A percentile compares a stretch with the other conserved stretches of the same genome.
These are phyloP conservation scores for Mortierella polycephala DNA, from an alignment of 371 early-diverging fungal genomes.

Conservation along the genomic window DNA sequence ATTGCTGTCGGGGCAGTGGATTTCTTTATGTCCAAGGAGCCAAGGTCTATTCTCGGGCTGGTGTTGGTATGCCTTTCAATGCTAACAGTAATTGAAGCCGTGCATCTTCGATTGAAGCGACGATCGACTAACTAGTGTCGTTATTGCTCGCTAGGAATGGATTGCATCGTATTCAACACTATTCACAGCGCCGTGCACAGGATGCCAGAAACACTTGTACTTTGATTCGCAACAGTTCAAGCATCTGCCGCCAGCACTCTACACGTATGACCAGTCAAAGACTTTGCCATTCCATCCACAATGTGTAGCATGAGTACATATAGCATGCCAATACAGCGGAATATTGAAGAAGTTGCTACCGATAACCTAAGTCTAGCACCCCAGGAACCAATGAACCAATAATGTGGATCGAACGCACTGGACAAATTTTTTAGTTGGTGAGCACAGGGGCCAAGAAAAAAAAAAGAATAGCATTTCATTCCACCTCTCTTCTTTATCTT, in stretches of 20 bases:
- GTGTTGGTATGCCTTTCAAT: constrained; percentile 16
- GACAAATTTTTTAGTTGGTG: background rate
- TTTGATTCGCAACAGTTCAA: constrained; percentile 54
- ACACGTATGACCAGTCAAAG: constrained; percentile 24
- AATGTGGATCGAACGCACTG: background rate
- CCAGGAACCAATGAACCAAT: no score
- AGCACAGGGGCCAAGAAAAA: no score
- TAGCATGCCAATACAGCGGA: background rate
- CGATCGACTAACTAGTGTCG: background rate
- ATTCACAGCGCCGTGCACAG: constrained; percentile 39
- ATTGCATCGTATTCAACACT: constrained; percentile 33
- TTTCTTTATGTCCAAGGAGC: constrained; percentile 27
- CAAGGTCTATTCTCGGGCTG: constrained; percentile 33
- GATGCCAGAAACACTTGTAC: constrained; percentile 44
- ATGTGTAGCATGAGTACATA: constrained; percentile 16
- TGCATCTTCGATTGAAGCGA: background rate
- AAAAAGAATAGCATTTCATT: no score
- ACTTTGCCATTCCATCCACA: constrained; percentile 37
- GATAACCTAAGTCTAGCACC: background rate
- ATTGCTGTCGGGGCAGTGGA: constrained; percentile 49
- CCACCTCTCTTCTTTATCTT: no score
- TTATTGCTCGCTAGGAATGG: constrained; percentile 31
- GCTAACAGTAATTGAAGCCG: background rate
- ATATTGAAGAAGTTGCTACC: background rate
- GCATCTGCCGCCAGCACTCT: constrained; percentile 45